Percentiles rank a stretch among this genome's conserved stretches.
These are phyloP conservation scores for Hypoxylon trugodes DNA, from an alignment of 495 filamentous ascomycete genomes.

Conservation along the genomic window DNA sequence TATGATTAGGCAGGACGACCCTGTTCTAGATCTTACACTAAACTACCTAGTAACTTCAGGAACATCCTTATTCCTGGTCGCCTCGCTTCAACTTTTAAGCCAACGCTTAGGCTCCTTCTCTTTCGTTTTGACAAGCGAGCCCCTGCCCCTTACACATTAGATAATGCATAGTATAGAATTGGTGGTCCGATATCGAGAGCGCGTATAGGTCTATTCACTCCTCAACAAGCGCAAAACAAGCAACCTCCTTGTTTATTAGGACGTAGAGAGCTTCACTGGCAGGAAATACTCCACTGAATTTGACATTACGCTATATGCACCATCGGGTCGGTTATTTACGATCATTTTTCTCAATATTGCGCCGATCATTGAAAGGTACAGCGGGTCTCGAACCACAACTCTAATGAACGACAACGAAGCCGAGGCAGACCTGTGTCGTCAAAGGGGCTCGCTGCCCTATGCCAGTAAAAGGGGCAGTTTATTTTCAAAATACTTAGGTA, in stretches of 20 bases:
- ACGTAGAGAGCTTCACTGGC: neutral
- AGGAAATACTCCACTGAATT: neutral
- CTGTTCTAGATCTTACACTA: constrained; percentile 2
- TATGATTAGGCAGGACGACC: neutral
- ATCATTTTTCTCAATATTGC: neutral
- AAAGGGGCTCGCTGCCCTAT: no score
- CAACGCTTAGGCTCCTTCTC: neutral
- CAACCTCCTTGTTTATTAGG: neutral
- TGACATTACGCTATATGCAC: neutral
- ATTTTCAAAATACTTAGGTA: neutral
- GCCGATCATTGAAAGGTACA: neutral
- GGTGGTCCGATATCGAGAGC: neutral
- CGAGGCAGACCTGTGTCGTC: neutral
- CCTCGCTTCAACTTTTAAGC: constrained; percentile 2
- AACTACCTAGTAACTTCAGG: constrained; percentile 4
- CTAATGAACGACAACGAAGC: neutral
- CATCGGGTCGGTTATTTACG: neutral
- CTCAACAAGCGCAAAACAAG: neutral
- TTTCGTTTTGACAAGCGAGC: no score
- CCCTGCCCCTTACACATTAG: neutral
- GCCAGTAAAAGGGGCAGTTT: neutral
- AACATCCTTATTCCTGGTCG: constrained; percentile 9
- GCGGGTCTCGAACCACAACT: neutral
- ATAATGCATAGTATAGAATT: neutral
- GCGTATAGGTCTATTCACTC: neutral